Base-by-base conservation (phyloP, 352 stramenopile genomes). In the Globisporangium camurandrum region DNA sequence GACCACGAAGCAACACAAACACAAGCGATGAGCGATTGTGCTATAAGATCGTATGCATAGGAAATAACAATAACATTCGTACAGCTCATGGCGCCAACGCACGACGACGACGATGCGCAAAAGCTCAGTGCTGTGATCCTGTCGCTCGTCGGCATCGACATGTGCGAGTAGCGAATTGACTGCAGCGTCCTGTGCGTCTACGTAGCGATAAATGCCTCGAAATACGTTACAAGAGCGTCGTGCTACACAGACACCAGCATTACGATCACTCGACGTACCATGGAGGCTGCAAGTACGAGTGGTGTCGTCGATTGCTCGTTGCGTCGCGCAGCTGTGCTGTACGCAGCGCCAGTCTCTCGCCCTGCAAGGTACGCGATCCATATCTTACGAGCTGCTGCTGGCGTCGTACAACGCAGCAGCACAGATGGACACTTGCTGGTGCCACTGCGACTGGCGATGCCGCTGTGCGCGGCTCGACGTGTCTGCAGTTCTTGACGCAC, bases 31-130 rank as follows among this genome's bases (percentile, higher is more conserved):
- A 39, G 6, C 33, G 3, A n/a, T 5, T 17, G 22, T 51, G 12
- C n/a, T n/a, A n/a, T n/a, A n/a, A n/a, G n/a, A n/a, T n/a, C n/a
- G n/a, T n/a, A 44, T 31, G 1, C 10, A 8, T 31, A 30, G 12
- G 26, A 8, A 3, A 6, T 4, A 40, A 20, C 20, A 31, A 6
- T 28, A 43, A 10, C 26, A 31, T 30, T 1, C 57, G 45, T 48
- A 80, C 69, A 61, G 19, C 58, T 59, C 20, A 75, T 54, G n/a
- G 69, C 69, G 10, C 57, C 66, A n/a, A 70, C 45, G 53, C 64
- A 60, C 16, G 42, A 14, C 30, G 22, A 17, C 26, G 40, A 12
- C 10, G 22, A 24, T 6, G n/a, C 26, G 16, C n/a, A 62, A 14
- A 80, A 49, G 16, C 59, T 62, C 3, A 75, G 40, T n/a, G 61